A percentile compares a stretch with the other conserved stretches of the same genome.
Conservation (phyloP, 345 rosid species). For the Camelina sativa region DNA sequence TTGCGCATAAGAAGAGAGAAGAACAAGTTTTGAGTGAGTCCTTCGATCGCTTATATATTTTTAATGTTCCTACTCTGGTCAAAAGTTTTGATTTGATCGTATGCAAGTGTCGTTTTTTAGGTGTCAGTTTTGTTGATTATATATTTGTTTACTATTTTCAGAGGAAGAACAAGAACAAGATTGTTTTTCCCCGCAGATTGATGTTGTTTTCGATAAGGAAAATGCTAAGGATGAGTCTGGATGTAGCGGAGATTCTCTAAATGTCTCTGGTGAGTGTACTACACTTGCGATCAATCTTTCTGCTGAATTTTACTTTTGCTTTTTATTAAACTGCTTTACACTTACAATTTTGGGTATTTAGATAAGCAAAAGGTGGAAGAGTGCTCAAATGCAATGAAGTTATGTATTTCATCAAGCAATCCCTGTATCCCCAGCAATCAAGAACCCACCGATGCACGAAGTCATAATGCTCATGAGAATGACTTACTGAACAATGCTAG, state of each 20-base stretch:
- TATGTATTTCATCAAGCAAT: slow-evolving; percentile 5
- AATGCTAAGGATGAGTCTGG: slow-evolving; percentile 39
- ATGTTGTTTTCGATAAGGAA: slow-evolving; percentile 31
- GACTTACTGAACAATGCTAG: slow-evolving; percentile 13
- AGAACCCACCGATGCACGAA: slow-evolving; percentile 26
- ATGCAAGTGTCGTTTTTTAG: slow-evolving; percentile 1
- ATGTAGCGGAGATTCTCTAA: slow-evolving; percentile 23
- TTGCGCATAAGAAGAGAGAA: slow-evolving; percentile 59
- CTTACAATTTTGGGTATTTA: not conserved
- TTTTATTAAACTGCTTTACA: not conserved
- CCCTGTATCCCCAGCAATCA: slow-evolving; percentile 12
- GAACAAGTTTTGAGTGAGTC: slow-evolving; percentile 58
- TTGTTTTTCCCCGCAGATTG: slow-evolving; percentile 66
- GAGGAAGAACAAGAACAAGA: slow-evolving; percentile 54
- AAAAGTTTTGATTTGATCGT: too few relatives aligned
- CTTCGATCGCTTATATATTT: not conserved
- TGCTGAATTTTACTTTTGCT: slow-evolving; percentile 29
- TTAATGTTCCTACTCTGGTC: too few relatives aligned
- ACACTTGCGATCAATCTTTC: slow-evolving; percentile 17
- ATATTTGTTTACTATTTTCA: slow-evolving; percentile 40
- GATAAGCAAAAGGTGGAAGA: slow-evolving; percentile 34
- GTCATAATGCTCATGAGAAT: slow-evolving; percentile 18
- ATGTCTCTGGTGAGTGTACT: slow-evolving; percentile 35
- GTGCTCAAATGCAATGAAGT: slow-evolving; percentile 28
- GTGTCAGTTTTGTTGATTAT: slow-evolving; percentile 6